phyloP scores from a whole-genome alignment of 495 filamentous ascomycete species.

The Penicillium pulvis region DNA sequence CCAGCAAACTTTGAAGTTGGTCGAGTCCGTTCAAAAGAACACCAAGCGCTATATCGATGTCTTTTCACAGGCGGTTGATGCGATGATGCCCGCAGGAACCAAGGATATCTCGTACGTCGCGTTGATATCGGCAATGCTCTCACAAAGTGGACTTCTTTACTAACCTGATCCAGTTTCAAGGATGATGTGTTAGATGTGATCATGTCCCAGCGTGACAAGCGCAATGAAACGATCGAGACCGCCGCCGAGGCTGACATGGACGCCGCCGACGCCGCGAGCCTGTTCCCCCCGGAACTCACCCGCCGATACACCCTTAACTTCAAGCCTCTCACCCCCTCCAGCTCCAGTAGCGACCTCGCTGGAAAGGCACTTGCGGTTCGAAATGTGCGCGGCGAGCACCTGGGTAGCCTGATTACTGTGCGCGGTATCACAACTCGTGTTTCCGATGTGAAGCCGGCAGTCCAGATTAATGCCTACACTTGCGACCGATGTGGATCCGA shows the following conservation, averaged over 20 bases:
- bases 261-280: constrained; percentile 48
- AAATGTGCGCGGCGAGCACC: constrained; percentile 86
- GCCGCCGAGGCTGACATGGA: constrained; percentile 70
- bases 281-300: constrained; percentile 90
- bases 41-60: constrained; percentile 95
- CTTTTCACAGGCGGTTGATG: constrained; percentile 84
- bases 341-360: constrained; percentile 60
- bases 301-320: constrained; percentile 94
- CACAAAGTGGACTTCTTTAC: neutral
- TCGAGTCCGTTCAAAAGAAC: constrained; percentile 83
- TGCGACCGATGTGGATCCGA: constrained; percentile 96
- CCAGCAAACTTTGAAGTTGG: constrained; percentile 62
- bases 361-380: constrained; percentile 89
- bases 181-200: constrained; percentile 97
- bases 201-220: constrained; percentile 84
- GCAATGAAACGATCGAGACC: constrained; percentile 74
- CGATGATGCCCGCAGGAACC: constrained; percentile 77
- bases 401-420: constrained; percentile 91
- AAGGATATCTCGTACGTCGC: constrained; percentile 72
- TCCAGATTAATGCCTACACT: constrained; percentile 94
- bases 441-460: constrained; percentile 96
- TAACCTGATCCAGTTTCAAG: constrained; percentile 68
- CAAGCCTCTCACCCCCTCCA: constrained; percentile 78
- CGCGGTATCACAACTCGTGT: constrained; percentile 94
- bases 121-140: neutral